These are phyloP conservation scores for Fraxinus anomala DNA, from an alignment of 257 asterid species.

Conservation along the genomic window DNA sequence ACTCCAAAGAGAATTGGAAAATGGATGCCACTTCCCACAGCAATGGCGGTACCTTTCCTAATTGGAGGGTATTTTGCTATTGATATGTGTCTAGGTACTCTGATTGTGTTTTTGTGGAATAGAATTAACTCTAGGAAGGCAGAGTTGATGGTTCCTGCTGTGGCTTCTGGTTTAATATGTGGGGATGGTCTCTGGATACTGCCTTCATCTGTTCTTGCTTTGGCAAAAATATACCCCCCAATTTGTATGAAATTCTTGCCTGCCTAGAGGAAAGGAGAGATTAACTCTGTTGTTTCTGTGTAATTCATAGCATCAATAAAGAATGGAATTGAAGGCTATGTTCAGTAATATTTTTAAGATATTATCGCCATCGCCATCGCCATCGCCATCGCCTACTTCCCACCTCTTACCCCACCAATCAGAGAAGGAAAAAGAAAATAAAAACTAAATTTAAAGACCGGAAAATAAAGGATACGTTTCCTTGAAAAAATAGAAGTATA, in stretches of 20 bases:
- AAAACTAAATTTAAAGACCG: too few species aligned
- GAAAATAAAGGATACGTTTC: too few species aligned
- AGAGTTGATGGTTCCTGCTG: slow-evolving; percentile 68
- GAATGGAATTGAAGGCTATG: too few species aligned
- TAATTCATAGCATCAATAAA: background rate
- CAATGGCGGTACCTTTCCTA: slow-evolving; percentile 84
- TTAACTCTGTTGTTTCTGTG: too few species aligned
- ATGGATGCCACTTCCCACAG: slow-evolving; percentile 86
- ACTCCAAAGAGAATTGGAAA: slow-evolving; percentile 52
- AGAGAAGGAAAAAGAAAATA: background rate
- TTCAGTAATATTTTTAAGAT: too few species aligned
- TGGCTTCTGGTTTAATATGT: slow-evolving; percentile 84
- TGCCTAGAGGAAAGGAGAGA: slow-evolving; percentile 25
- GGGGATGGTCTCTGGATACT: slow-evolving; percentile 89
- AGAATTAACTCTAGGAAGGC: slow-evolving; percentile 51
- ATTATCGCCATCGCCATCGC: too few species aligned
- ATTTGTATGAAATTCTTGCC: slow-evolving; percentile 77
- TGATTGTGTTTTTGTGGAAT: slow-evolving; percentile 65
- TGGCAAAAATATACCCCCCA: slow-evolving; percentile 71
- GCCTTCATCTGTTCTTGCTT: slow-evolving; percentile 75
- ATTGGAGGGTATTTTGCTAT: slow-evolving; percentile 73
- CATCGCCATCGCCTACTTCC: too few species aligned
- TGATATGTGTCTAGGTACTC: slow-evolving; percentile 87
- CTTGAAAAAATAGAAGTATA: background rate
- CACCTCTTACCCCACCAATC: too few species aligned